phyloP scores from a whole-genome alignment of 1,284 basidiomycete species.

The Cerioporus squamosus region DNA sequence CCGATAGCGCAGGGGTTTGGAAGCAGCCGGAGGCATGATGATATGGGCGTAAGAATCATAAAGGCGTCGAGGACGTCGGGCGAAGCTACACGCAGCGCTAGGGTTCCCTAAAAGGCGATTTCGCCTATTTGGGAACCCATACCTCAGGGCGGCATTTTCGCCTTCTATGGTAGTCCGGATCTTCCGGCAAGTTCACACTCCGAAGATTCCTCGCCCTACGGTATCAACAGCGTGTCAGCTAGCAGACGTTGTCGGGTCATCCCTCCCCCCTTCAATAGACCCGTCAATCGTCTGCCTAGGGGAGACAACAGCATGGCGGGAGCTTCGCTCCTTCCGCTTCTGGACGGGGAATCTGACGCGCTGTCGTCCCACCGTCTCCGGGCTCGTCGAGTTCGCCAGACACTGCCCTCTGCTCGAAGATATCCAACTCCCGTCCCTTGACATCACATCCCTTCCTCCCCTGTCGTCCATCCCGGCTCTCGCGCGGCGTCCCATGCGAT shows the following conservation, averaged over 20 bases:
- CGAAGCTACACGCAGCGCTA: background rate
- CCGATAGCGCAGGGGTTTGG: no score
- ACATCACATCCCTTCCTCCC: background rate
- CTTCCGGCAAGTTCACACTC: background rate
- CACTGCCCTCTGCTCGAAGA: background rate
- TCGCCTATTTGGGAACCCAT: background rate
- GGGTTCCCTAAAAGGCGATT: background rate
- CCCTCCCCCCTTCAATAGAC: no score
- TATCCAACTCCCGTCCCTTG: background rate
- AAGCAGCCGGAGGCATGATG: no score
- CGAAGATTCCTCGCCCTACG: background rate
- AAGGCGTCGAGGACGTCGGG: no score
- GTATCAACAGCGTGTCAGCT: background rate
- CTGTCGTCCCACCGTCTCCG: background rate
- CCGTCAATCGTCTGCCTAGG: conserved; percentile 29
- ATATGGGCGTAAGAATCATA: no score
- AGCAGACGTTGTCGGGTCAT: background rate
- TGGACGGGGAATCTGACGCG: no score
- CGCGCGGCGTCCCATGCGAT: no score
- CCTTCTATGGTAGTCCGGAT: background rate
- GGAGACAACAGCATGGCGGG: background rate
- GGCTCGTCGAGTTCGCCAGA: background rate
- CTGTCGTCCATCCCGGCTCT: background rate
- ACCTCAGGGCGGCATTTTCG: background rate
- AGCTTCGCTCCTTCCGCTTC: no score